Evolutionary conservation across 1,284 basidiomycete genomes (phyloP).

Genomic region (Moniliophthora roreri): DNA sequence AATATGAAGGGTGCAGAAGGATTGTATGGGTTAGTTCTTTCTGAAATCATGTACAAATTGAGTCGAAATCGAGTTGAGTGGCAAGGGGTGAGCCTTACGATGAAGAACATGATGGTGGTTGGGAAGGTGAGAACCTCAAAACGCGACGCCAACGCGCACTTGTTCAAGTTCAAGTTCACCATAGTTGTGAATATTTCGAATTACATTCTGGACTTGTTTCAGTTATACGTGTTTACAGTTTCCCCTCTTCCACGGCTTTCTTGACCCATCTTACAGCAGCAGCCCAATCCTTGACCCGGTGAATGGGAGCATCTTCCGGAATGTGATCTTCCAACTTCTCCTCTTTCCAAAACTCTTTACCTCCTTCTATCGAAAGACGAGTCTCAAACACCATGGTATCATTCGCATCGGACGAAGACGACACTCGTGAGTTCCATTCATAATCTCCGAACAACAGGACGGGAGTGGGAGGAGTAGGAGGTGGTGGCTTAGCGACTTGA

Average conservation of each 20-base stretch:
- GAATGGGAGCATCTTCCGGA: constrained; percentile 43
- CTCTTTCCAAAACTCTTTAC: constrained; percentile 56
- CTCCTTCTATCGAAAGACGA: constrained; percentile 47
- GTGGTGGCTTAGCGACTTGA: constrained; percentile 44
- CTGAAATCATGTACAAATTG: constrained; percentile 37
- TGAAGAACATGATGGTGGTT: constrained; percentile 70
- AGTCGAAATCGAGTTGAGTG: constrained; percentile 1
- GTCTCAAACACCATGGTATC: constrained; percentile 62
- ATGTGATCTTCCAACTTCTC: constrained; percentile 39
- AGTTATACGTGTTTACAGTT: too few relatives aligned
- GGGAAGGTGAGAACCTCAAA: neutral
- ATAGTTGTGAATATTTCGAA: too few relatives aligned
- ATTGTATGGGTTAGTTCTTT: constrained; percentile 96
- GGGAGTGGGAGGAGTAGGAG: constrained; percentile 32
- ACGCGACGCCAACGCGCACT: constrained; percentile 1
- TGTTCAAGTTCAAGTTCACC: neutral
- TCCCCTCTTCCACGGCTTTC: constrained; percentile 31
- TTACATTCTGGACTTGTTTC: too few relatives aligned
- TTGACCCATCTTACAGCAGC: constrained; percentile 52
- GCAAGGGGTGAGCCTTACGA: constrained; percentile 45
- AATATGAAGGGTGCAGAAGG: constrained; percentile 96
- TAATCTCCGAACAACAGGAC: constrained; percentile 81
- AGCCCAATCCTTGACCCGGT: constrained; percentile 55
- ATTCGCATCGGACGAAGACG: constrained; percentile 40
- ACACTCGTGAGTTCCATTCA: constrained; percentile 67